Conservation (phyloP, 2,329 filamentous ascomycete species). For the Hymenoscyphus fructigenus region DNA sequence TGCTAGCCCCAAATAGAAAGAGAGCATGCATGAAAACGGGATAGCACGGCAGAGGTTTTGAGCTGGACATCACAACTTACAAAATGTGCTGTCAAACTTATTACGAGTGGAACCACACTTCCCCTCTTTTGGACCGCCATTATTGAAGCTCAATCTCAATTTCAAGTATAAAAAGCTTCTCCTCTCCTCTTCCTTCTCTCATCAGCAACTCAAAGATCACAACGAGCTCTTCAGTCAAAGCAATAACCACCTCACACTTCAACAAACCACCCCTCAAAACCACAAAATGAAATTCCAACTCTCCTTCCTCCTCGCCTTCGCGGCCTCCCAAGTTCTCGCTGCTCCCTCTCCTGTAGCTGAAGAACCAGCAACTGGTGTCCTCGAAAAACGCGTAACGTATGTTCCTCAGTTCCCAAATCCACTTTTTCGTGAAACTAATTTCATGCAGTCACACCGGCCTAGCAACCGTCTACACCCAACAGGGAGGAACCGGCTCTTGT, state of each 20-base stretch:
- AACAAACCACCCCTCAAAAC: not conserved
- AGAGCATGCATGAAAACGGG: not conserved
- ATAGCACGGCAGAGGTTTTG: not conserved
- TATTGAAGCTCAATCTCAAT: not conserved
- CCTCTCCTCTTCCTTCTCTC: not conserved
- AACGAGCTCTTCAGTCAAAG: not conserved
- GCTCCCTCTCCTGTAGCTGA: not conserved
- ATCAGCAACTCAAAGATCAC: not conserved
- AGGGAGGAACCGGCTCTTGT: constrained; percentile 13
- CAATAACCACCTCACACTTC: not conserved
- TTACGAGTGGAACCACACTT: not conserved
- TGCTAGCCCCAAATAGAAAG: not conserved
- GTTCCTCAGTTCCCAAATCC: not conserved
- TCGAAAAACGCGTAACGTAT: constrained; percentile 7
- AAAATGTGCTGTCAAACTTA: not conserved
- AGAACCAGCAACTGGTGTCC: not conserved
- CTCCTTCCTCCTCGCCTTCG: not conserved
- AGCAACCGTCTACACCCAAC: constrained; percentile 12
- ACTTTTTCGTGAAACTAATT: not conserved
- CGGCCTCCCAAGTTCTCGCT: not conserved
- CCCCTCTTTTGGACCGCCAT: not conserved
- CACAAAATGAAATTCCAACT: not conserved
- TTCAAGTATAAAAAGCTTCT: not conserved
- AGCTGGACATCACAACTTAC: not conserved
- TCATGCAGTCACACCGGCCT: constrained; percentile 4